Base-by-base conservation (phyloP, 345 rosid species). In the Linum usitatissimum region DNA sequence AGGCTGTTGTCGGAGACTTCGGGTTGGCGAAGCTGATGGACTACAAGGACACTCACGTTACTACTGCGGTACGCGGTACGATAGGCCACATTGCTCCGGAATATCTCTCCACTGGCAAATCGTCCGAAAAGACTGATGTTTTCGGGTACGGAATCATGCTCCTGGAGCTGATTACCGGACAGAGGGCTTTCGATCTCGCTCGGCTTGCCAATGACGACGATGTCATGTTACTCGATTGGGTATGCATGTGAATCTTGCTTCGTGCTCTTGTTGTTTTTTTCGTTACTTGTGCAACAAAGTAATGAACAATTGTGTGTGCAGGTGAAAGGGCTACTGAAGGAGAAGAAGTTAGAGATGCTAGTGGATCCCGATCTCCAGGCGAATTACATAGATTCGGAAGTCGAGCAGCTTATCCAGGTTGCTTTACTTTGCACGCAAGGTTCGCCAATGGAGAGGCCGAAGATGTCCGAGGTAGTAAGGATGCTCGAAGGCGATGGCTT, bases 141-240 rank as follows among this genome's bases (percentile, higher is more conserved):
- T 92, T 92, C 48, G 98, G 98, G 10, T 92, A 92, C 49, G 96
- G 98, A 9, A 87, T 92, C 72, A 92, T 92, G 98, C 97, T 92
- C 66, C 71, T 92, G 3, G 98, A 92, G 76, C 84, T 92, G 3
- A 84, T 92, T 53, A 92, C 98, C 10, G 97, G 98, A 71, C 98
- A 92, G 68, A 81, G 98, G 73, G 97, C 98, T 5, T 89, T 92
- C 5, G 98, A 92, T 80, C 98, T 92, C 18, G 98, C 98, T 53
- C 82, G 98, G 66, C 88, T 92, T 2, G 97, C 98, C 48, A 92
- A 92, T 31, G 98, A 92, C 38, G 97, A 92, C 18, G 97, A 92
- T 61, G 97, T 89, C 79, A 92, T 92, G 98, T 61, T 89, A 36
- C 97, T 92, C 40, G 98, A 92, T 77, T 89, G 98, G 98, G 98